Percentiles rank a stretch among this genome's conserved stretches.
Conservation (phyloP, 768 basidiomycete species). For the Mycena epipterygia region DNA sequence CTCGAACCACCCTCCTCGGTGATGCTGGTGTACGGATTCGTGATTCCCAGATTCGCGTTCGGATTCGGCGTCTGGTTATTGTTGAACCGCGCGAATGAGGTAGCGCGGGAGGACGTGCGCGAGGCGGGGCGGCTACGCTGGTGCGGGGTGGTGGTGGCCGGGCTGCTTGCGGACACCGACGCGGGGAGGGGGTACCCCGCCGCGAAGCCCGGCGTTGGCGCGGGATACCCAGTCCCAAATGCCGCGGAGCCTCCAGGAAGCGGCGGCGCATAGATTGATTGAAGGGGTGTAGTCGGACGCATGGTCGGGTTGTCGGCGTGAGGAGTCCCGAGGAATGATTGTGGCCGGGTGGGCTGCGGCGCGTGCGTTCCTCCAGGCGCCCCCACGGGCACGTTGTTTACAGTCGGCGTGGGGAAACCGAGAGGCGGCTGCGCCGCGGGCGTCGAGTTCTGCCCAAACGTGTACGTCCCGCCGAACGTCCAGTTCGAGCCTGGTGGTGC, state of each 20-base stretch:
- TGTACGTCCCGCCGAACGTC: slow-evolving; percentile 10
- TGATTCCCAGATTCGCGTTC: slow-evolving; percentile 28
- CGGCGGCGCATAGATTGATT: slow-evolving; percentile 7
- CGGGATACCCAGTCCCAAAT: slow-evolving; percentile 9
- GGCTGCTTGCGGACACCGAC: slow-evolving; percentile 20
- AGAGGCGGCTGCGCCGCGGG: slow-evolving; percentile 8
- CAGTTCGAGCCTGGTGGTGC: not conserved
- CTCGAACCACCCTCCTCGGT: slow-evolving; percentile 12
- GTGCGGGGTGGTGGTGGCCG: slow-evolving; percentile 14
- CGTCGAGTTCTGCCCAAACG: slow-evolving; percentile 19
- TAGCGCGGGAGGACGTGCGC: slow-evolving; percentile 10
- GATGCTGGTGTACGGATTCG: slow-evolving; percentile 24
- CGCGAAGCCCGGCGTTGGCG: slow-evolving; percentile 10
- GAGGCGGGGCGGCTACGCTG: slow-evolving; percentile 10
- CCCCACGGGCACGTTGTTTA: not conserved
- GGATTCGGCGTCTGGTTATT: slow-evolving; percentile 30
- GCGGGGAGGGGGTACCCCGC: slow-evolving; percentile 21
- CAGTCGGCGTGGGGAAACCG: slow-evolving; percentile 2
- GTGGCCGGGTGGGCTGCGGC: slow-evolving; percentile 17
- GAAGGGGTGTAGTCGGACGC: slow-evolving; percentile 20
- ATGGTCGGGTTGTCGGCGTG: not conserved
- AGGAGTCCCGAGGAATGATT: not conserved
- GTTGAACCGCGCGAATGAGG: slow-evolving; percentile 1
- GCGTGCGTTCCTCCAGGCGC: not conserved
- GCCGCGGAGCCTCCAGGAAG: not conserved